phyloP scores from a whole-genome alignment of 768 basidiomycete species.

The Suillus subaureus region DNA sequence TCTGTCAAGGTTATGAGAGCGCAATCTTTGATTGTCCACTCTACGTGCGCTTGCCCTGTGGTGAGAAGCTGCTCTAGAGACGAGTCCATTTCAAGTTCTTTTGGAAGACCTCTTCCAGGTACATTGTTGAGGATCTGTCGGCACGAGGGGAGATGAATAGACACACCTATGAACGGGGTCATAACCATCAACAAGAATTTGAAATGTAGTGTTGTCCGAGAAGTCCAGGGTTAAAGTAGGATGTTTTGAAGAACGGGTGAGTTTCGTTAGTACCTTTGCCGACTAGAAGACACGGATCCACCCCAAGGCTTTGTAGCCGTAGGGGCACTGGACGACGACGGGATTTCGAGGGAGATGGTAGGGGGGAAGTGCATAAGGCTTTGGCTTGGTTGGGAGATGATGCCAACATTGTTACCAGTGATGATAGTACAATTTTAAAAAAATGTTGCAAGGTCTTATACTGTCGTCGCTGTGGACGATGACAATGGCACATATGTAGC shows the following conservation, averaged over 20 bases:
- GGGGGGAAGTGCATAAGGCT: constrained; percentile 18
- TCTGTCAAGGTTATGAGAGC: constrained; percentile 57
- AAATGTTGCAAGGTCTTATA: neutral
- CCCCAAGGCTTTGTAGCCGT: constrained; percentile 34
- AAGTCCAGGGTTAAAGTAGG: constrained; percentile 52
- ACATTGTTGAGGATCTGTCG: neutral
- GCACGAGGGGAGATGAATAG: neutral
- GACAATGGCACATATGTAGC: constrained; percentile 1
- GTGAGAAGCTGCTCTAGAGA: constrained; percentile 43
- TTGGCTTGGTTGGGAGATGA: constrained; percentile 17
- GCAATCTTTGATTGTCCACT: constrained; percentile 53
- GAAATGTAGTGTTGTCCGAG: constrained; percentile 43
- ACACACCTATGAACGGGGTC: constrained; percentile 48
- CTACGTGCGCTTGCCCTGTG: constrained; percentile 32
- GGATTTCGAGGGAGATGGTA: constrained; percentile 24
- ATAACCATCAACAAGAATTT: constrained; percentile 66
- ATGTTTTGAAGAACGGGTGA: constrained; percentile 44
- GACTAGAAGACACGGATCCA: constrained; percentile 43
- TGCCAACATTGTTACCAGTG: neutral
- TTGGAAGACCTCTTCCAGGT: constrained; percentile 49
- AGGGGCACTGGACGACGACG: constrained; percentile 39
- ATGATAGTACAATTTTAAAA: neutral
- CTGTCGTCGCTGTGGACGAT: constrained; percentile 9
- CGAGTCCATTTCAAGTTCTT: constrained; percentile 57
- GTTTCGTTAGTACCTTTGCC: constrained; percentile 47